Evolutionary conservation across 2,329 filamentous ascomycete species (phyloP).

Genomic region (Gaeumannomyces sp.): DNA sequence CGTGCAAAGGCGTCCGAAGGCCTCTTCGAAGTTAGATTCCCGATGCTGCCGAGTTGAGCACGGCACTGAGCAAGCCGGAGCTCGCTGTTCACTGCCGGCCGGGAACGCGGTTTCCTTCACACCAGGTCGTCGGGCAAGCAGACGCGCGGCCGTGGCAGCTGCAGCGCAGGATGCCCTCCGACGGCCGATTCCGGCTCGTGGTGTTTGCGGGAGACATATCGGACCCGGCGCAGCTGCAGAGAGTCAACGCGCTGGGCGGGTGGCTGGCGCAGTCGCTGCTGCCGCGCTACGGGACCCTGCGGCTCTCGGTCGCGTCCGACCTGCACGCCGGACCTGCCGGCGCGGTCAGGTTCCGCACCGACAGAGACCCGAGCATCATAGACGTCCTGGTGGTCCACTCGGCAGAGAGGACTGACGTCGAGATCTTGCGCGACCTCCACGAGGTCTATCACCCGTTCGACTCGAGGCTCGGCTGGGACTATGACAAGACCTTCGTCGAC

Average conservation of each 20-base stretch:
- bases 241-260: constrained; percentile 41
- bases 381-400: constrained; percentile 58
- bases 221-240: constrained; percentile 32
- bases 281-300: constrained; percentile 22
- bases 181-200: constrained; percentile 53
- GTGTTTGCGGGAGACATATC: constrained; percentile 57
- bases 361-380: constrained; percentile 39
- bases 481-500: constrained; percentile 51
- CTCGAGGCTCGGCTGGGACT: constrained; percentile 44
- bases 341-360: constrained; percentile 19
- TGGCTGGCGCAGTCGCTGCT: constrained; percentile 37
- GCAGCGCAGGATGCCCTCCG: constrained; percentile 47
- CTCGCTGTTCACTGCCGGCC: constrained; percentile 39
- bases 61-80: constrained; percentile 27
- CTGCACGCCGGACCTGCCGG: constrained; percentile 15
- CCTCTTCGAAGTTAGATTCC: background rate
- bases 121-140: constrained; percentile 54
- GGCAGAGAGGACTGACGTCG: constrained; percentile 39
- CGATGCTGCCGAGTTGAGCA: constrained; percentile 3
- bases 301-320: constrained; percentile 26
- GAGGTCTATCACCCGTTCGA: constrained; percentile 42
- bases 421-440: constrained; percentile 44
- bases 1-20: constrained; percentile 12
- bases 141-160: constrained; percentile 52
- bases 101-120: constrained; percentile 53